Percentiles rank a stretch among this genome's conserved stretches.
phyloP scores from a whole-genome alignment of 441 rosid species.

The Erodium texanum region DNA sequence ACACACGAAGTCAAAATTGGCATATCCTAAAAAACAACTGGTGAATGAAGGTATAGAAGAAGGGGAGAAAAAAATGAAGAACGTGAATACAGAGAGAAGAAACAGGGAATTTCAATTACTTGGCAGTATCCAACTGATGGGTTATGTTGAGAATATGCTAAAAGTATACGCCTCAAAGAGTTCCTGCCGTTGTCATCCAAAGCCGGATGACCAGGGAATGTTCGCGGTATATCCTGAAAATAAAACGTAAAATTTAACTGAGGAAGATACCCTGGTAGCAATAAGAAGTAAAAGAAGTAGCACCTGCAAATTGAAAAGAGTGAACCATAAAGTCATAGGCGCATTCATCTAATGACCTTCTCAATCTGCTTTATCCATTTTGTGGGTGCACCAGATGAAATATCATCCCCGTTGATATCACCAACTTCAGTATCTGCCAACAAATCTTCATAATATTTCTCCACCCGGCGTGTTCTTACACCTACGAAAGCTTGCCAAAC shows the following conservation, averaged over 20 bases:
- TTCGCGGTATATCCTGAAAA: slow-evolving; percentile 57
- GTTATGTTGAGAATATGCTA: slow-evolving; percentile 64
- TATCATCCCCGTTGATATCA: slow-evolving; percentile 22
- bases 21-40: slow-evolving; percentile 5
- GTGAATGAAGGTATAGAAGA: not conserved
- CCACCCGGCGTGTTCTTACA: slow-evolving; percentile 47
- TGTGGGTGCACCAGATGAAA: slow-evolving; percentile 30
- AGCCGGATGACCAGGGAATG: slow-evolving; percentile 74
- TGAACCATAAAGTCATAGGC: slow-evolving; percentile 42
- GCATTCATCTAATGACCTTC: slow-evolving; percentile 60
- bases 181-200: slow-evolving; percentile 54
- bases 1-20: slow-evolving; percentile 5
- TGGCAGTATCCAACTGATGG: slow-evolving; percentile 73
- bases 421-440: slow-evolving; percentile 36
- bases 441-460: slow-evolving; percentile 50
- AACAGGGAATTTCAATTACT: slow-evolving; percentile 29
- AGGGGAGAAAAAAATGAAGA: not conserved
- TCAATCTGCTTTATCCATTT: slow-evolving; percentile 63
- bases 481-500: slow-evolving; percentile 79
- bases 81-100: slow-evolving; percentile 3
- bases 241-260: slow-evolving; percentile 23
- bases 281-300: slow-evolving; percentile 26
- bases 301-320: slow-evolving; percentile 39
- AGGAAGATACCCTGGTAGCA: slow-evolving; percentile 23
- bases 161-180: slow-evolving; percentile 54